phyloP scores from a whole-genome alignment of 371 early-diverging fungal species.

The Coemansia sp. region DNA sequence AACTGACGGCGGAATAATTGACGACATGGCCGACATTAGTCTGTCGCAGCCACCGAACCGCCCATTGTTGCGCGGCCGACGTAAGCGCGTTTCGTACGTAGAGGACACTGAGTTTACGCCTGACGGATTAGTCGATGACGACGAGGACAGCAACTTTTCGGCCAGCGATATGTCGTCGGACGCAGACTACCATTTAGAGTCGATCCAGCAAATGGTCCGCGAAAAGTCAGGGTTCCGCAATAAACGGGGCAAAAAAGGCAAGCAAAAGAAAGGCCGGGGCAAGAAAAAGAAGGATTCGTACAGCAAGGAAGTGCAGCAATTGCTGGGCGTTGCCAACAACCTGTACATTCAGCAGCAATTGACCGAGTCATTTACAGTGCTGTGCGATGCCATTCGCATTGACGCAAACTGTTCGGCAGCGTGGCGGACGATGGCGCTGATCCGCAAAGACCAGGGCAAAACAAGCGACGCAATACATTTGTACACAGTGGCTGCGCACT shows the following conservation, averaged over 20 bases:
- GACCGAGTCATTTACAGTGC: conserved; percentile 62
- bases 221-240: conserved; percentile 16
- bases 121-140: conserved; percentile 24
- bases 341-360: conserved; percentile 70
- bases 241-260: neutral
- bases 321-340: conserved; percentile 73
- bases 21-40: no score
- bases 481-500: conserved; percentile 87
- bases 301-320: conserved; percentile 56
- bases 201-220: conserved; percentile 11
- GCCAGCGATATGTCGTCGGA: conserved; percentile 17
- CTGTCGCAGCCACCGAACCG: neutral
- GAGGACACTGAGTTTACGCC: conserved; percentile 10
- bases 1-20: neutral
- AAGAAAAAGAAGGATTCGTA: neutral
- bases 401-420: conserved; percentile 70
- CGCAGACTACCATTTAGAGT: conserved; percentile 21
- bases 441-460: conserved; percentile 87
- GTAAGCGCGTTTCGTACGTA: conserved; percentile 12
- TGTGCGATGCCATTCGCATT: conserved; percentile 73
- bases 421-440: conserved; percentile 85
- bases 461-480: conserved; percentile 70
- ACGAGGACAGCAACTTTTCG: conserved; percentile 32
- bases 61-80: neutral
- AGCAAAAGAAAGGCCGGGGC: neutral